Evolutionary conservation across 2,329 filamentous ascomycete species (phyloP).

Genomic region (Aspergillus pseudoglaucus): DNA sequence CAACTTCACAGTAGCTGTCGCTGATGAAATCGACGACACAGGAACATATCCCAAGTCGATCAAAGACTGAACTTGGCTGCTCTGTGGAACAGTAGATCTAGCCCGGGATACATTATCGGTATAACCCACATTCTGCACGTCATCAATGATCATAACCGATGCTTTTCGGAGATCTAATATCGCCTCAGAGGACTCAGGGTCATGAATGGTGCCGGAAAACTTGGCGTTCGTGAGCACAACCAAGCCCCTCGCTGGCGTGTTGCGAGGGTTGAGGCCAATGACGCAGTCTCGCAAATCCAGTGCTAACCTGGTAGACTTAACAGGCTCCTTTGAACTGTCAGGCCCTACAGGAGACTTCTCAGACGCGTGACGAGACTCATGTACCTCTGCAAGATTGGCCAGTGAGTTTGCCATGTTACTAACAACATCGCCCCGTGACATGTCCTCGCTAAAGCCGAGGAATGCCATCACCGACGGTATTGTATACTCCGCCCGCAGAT

Average conservation of each 20-base stretch:
- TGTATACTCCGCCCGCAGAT: slow-evolving; percentile 80
- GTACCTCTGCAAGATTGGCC: slow-evolving; percentile 61
- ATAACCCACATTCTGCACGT: slow-evolving; percentile 48
- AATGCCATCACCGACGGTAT: slow-evolving; percentile 77
- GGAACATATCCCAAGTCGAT: slow-evolving; percentile 70
- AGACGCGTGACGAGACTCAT: slow-evolving; percentile 2
- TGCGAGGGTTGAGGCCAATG: slow-evolving; percentile 75
- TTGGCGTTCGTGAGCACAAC: slow-evolving; percentile 73
- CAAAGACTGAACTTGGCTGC: slow-evolving; percentile 45
- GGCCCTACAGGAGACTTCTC: slow-evolving; percentile 10
- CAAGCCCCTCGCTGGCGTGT: slow-evolving; percentile 66
- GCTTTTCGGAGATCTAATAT: slow-evolving; percentile 69
- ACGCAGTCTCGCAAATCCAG: slow-evolving; percentile 75
- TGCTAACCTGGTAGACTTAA: slow-evolving; percentile 48
- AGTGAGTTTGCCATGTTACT: slow-evolving; percentile 72
- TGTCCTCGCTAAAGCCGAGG: slow-evolving; percentile 61
- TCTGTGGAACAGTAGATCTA: slow-evolving; percentile 22
- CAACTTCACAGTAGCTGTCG: slow-evolving; percentile 61
- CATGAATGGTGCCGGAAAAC: slow-evolving; percentile 61
- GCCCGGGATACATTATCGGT: slow-evolving; percentile 27
- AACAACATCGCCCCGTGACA: slow-evolving; percentile 66
- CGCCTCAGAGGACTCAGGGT: slow-evolving; percentile 57
- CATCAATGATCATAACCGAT: slow-evolving; percentile 75
- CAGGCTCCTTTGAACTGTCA: slow-evolving; percentile 15
- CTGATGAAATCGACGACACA: slow-evolving; percentile 79